Conservation (phyloP, 495 filamentous ascomycete species). For the Staphylotrichum tortipilum region DNA sequence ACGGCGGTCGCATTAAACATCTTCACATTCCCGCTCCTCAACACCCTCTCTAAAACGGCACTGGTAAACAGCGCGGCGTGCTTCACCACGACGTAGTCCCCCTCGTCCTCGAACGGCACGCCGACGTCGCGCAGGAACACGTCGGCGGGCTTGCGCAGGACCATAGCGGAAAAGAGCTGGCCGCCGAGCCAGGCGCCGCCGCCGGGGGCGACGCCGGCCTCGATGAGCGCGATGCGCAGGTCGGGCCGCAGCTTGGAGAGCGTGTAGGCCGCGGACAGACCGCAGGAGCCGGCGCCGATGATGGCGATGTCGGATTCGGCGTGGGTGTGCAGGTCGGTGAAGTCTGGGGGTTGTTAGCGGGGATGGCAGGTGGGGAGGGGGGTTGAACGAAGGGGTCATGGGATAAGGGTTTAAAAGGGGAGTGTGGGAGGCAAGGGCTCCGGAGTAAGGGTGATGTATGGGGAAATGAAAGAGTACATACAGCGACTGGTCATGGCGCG, state of each 20-base stretch:
- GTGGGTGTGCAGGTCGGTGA: constrained; percentile 77
- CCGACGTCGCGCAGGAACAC: constrained; percentile 70
- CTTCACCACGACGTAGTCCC: constrained; percentile 82
- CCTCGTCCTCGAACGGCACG: constrained; percentile 81
- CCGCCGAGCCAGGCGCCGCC: constrained; percentile 90
- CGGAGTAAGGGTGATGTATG: too few relatives aligned
- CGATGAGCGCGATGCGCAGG: constrained; percentile 85
- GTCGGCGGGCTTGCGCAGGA: constrained; percentile 86
- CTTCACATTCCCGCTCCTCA: constrained; percentile 82
- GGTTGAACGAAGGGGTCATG: background rate
- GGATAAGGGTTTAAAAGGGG: background rate
- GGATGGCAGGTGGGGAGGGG: background rate
- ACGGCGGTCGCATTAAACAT: constrained; percentile 90
- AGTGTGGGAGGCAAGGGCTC: too few relatives aligned
- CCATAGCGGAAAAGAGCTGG: constrained; percentile 87
- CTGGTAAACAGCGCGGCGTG: constrained; percentile 87
- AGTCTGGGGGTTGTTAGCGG: constrained; percentile 36
- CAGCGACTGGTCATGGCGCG: constrained; percentile 84
- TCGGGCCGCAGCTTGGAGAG: constrained; percentile 78
- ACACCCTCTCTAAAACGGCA: constrained; percentile 70
- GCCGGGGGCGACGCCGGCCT: constrained; percentile 76
- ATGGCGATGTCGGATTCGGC: constrained; percentile 90
- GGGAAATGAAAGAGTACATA: too few relatives aligned
- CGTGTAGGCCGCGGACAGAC: constrained; percentile 73
- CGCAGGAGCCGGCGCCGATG: constrained; percentile 80